phyloP scores from a whole-genome alignment of 176 grass and related monocot species.

The Chloris gayana region DNA sequence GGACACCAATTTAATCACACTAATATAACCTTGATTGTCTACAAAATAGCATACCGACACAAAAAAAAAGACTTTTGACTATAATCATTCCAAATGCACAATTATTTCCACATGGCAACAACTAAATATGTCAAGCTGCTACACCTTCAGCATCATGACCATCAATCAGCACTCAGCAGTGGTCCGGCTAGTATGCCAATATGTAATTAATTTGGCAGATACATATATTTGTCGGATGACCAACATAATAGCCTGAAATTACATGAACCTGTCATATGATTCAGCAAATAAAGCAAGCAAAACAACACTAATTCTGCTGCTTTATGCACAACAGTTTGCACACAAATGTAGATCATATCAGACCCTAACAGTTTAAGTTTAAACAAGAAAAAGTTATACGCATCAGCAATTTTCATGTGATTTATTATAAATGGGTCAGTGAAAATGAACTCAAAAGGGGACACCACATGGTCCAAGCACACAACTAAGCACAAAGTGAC shows the following conservation, averaged over 20 bases:
- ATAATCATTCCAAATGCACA: background rate
- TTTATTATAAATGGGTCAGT: background rate
- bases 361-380: background rate
- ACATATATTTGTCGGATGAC: background rate
- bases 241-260: background rate
- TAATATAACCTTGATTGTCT: background rate
- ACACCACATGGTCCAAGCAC: background rate
- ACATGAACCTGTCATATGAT: background rate
- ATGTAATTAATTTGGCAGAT: background rate
- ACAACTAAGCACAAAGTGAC: background rate
- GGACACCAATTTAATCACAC: background rate
- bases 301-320: background rate
- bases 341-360: background rate
- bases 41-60: background rate
- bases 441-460: background rate
- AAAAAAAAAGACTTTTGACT: background rate
- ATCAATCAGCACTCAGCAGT: too few relatives aligned
- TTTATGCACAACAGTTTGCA: background rate
- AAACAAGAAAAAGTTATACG: background rate
- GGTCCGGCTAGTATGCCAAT: background rate
- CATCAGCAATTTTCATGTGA: background rate
- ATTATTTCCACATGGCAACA: background rate
- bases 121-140: background rate
- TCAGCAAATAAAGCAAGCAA: background rate
- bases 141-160: background rate